Percentiles rank a stretch among this genome's conserved stretches.
Conservation (phyloP, 1,284 basidiomycete species). For the Microbotryum saponariae region DNA sequence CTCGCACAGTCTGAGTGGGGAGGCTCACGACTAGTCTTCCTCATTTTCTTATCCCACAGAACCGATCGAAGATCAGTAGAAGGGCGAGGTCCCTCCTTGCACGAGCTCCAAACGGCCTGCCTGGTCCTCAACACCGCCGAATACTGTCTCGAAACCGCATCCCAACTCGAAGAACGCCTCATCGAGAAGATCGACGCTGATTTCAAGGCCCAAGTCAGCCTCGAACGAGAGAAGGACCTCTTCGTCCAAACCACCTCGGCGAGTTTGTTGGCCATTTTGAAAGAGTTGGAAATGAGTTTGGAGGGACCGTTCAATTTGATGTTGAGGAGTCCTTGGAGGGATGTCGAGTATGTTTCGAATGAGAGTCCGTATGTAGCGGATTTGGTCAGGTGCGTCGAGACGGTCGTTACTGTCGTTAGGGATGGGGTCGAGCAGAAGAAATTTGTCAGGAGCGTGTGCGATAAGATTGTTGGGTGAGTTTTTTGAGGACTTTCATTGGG, state of each 20-base stretch:
- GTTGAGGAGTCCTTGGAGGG: constrained; percentile 66
- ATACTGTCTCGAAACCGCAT: constrained; percentile 86
- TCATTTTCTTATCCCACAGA: constrained; percentile 29
- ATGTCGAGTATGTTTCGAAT: constrained; percentile 70
- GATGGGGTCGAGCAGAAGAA: constrained; percentile 82
- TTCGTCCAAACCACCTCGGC: constrained; percentile 82
- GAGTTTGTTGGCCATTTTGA: constrained; percentile 65
- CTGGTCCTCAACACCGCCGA: constrained; percentile 93
- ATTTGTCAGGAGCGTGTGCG: constrained; percentile 80
- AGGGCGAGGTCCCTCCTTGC: constrained; percentile 56
- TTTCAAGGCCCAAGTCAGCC: constrained; percentile 66
- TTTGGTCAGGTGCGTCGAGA: constrained; percentile 57
- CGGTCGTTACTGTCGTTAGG: constrained; percentile 58
- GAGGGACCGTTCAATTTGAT: constrained; percentile 69
- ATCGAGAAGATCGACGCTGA: constrained; percentile 69
- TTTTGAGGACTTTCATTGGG: neutral
- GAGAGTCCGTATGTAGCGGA: constrained; percentile 73
- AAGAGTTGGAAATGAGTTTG: constrained; percentile 70
- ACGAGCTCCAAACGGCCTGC: constrained; percentile 70
- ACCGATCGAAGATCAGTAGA: constrained; percentile 61
- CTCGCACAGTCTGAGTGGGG: neutral
- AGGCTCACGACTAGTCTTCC: constrained; percentile 50
- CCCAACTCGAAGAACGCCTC: constrained; percentile 88
- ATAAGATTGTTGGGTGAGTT: constrained; percentile 74
- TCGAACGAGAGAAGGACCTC: constrained; percentile 76